Conservation (phyloP, 148 eudicot species). For the Rhododendron kiyosumense region DNA sequence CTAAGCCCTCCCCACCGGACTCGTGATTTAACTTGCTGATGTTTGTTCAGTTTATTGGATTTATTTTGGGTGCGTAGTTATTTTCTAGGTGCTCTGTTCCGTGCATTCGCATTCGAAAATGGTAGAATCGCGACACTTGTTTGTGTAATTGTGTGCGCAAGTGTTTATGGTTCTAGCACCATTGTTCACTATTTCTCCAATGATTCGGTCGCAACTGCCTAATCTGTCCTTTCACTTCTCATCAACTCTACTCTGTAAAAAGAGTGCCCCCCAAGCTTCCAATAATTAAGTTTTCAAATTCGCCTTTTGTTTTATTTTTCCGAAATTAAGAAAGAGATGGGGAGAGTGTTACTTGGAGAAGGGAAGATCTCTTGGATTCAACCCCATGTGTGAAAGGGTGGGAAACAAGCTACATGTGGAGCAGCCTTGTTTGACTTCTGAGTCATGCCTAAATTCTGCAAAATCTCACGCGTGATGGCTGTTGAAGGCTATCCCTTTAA, state of each 20-base stretch:
- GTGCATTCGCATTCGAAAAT: background rate
- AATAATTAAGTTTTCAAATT: too few species aligned
- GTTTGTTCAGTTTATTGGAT: background rate
- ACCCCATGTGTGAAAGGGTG: background rate
- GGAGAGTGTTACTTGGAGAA: too few species aligned
- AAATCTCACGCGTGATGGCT: background rate
- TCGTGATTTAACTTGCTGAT: background rate
- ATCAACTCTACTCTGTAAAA: background rate
- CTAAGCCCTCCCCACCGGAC: background rate
- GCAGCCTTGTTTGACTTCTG: background rate
- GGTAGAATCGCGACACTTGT: too few species aligned
- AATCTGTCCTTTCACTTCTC: background rate
- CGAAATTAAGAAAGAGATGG: too few species aligned
- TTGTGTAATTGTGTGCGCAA: too few species aligned
- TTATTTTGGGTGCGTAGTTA: background rate
- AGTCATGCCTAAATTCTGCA: background rate
- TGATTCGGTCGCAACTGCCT: too few species aligned
- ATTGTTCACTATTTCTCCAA: too few species aligned
- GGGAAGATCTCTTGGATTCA: too few species aligned
- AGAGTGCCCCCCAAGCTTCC: background rate
- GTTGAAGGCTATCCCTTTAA: background rate
- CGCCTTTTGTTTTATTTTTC: too few species aligned
- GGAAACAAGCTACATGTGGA: background rate
- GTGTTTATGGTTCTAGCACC: too few species aligned
- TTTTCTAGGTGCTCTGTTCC: background rate